Evolutionary conservation across 345 rosid species (phyloP), one percentile per base, ranked within the genome.

Genomic region (Populus ilicifolia): DNA sequence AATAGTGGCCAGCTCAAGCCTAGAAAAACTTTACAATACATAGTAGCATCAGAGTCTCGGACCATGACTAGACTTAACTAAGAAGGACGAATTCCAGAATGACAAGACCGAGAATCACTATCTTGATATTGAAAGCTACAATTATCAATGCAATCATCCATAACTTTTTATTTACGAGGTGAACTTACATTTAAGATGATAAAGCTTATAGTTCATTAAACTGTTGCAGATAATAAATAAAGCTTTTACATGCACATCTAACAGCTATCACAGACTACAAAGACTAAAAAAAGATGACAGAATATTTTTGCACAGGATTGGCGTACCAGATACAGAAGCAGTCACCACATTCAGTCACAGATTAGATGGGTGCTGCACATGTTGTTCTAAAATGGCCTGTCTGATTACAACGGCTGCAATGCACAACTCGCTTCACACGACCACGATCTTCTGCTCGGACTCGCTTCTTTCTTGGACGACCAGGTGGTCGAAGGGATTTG

Each of bases 351-450:
- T 69, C 64, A 35, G 50, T 73, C 38, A 46, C 21, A 75, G 27
- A 73, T 82, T 86, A 95, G 74, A 93, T 93, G 43, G 99, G 98
- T 13, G 99, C 93, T 74, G 97, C 97, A 87, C 97, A 95, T 3
- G 99, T 96, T 75, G 99, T 96, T 85, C 99, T 88, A 85, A 96
- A 96, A 87, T 96, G 99, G 21, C 99, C 96, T 6, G 98, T 93
- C 85, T 96, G 99, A 77, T 96, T 93, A 85, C 99, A 96, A 35
- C 97, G 92, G 79, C 99, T 93, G 77, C 99, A 96, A 78, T 96
- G 99, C 87, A 93, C 99, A 72, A 93, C 95, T 73, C 99, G 86
- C 84, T 96, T 96, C 67, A 84, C 90, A 3, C 96, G 89, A 2
- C 98, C 98, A 30, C 96, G 90, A 48, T 93, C 99, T 80, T 96